Conservation (phyloP, 2,329 filamentous ascomycete genomes). For the Beauveria rudraprayagi region DNA sequence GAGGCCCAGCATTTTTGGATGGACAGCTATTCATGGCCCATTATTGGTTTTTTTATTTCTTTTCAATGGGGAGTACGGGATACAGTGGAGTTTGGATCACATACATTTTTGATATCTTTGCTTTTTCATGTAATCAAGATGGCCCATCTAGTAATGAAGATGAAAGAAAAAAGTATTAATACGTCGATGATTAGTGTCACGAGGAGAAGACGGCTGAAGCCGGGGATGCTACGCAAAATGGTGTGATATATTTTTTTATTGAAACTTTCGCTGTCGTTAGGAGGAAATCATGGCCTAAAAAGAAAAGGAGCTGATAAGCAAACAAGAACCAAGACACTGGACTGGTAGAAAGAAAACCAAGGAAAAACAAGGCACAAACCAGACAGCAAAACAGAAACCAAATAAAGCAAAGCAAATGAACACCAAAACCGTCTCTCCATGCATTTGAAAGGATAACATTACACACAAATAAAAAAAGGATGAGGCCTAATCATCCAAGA, state of each 20-base stretch:
- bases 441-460: background rate
- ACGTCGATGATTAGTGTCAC: background rate
- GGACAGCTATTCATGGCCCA: background rate
- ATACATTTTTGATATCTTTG: constrained; percentile 1
- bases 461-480: background rate
- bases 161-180: background rate
- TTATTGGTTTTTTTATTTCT: background rate
- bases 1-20: background rate
- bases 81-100: background rate
- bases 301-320: background rate
- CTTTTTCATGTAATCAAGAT: background rate
- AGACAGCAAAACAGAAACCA: background rate
- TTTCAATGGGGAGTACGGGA: background rate
- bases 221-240: background rate
- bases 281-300: background rate
- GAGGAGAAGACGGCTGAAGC: background rate
- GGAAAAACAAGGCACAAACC: background rate
- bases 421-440: background rate
- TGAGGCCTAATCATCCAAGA: background rate
- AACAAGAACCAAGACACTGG: background rate
- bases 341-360: background rate
- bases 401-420: background rate
- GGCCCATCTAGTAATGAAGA: background rate
- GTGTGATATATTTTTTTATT: constrained; percentile 7
- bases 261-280: constrained; percentile 4